A percentile compares a stretch with the other conserved stretches of the same genome.
These are phyloP conservation scores for Suillus subaureus DNA, from an alignment of 768 basidiomycete species.

Conservation along the genomic window DNA sequence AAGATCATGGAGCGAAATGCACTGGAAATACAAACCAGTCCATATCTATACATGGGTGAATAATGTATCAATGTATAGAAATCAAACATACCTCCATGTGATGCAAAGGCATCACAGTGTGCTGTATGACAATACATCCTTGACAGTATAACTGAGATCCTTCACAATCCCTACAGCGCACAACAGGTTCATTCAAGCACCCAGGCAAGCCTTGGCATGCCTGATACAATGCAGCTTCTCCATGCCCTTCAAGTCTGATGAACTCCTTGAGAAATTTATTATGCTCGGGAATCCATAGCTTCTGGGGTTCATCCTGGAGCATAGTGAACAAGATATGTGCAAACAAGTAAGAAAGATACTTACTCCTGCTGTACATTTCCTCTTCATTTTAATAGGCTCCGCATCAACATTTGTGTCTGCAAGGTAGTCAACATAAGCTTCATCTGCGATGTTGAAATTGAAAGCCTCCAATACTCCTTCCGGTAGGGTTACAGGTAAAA, in stretches of 20 bases:
- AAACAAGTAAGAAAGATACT: neutral
- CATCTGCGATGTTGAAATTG: too few relatives aligned
- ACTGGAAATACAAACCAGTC: conserved; percentile 16
- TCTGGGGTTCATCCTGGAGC: conserved; percentile 4
- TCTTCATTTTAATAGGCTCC: neutral
- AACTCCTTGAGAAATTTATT: conserved; percentile 4
- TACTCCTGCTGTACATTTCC: neutral
- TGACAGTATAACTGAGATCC: conserved; percentile 13
- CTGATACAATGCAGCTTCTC: neutral
- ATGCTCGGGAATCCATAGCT: conserved; percentile 1
- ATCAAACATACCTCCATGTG: conserved; percentile 14
- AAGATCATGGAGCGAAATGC: conserved; percentile 11
- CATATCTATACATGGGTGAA: conserved; percentile 12
- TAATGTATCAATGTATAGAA: neutral
- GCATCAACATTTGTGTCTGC: neutral
- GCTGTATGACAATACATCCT: conserved; percentile 6
- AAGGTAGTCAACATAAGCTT: neutral
- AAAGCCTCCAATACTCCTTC: too few relatives aligned
- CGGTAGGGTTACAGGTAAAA: too few relatives aligned
- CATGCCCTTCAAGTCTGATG: neutral
- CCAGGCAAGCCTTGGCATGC: neutral
- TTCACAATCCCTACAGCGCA: conserved; percentile 14
- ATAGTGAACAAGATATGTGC: neutral
- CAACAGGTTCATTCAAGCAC: neutral
- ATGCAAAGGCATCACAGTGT: conserved; percentile 14